Base-by-base conservation (phyloP, 768 basidiomycete genomes). In the Lactarius evosmus region DNA sequence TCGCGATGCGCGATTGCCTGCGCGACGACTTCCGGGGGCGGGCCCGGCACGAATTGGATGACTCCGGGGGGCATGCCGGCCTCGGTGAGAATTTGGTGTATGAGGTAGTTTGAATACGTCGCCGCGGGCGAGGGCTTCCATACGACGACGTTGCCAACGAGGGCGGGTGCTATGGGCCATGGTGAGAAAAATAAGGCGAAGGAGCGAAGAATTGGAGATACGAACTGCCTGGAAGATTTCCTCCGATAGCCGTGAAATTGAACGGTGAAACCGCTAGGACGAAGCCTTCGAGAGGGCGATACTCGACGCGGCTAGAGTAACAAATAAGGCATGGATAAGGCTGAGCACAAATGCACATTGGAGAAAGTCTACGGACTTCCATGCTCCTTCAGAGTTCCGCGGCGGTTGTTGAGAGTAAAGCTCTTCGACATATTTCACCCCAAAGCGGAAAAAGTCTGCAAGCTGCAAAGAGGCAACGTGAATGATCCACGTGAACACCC, bases 101-200 rank as follows among this genome's bases (percentile, higher is more conserved):
- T 77, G 69, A 99, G 75, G 79, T 95, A 98, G 79, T 95, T 97
- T 61, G 96, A 89, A 79, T 95, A 97, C 14, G 91, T 92, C 30
- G 97, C 95, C 25, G 87, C 88, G 9, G 97, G 97, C 0, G 96
- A 95, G 7, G 97, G 97, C 73, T 99, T 99, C 97, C 97, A 99
- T 63, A 98, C 79, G 58, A 89, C 85, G 58, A 93, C 92, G 74
- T 99, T 99, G 52, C 97, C 97, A 34, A 97, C 90, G 66, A 99
- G 79, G 1, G 93, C 95, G 38, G 97, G 97, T 32, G 85, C 94
- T 85, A 70, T 67, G 62, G 69, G 62, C 29, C 66, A 44, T 44
- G 51, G 44, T 58, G 52, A 62, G 56, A 56, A 33, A 17, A 40
- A 32, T 27, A 29, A 50, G 36, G 29, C 25, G 22, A 46, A 25